These are phyloP conservation scores for Barnettozyma hawaiiensis DNA, from an alignment of 1,139 yeast species.

Conservation along the genomic window DNA sequence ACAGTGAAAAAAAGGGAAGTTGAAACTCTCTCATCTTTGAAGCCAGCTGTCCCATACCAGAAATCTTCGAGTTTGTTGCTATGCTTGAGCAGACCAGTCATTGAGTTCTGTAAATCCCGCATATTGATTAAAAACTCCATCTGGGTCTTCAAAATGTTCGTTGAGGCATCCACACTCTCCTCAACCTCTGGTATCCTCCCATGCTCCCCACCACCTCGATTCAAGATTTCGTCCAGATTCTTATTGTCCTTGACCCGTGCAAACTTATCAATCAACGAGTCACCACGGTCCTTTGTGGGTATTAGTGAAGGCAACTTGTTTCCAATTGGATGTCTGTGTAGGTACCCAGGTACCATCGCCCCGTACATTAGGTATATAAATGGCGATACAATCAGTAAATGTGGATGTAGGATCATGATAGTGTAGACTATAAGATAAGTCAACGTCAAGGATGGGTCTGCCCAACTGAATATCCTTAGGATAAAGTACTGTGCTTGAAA, in stretches of 20 bases:
- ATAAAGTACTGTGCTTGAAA: conserved; percentile 53
- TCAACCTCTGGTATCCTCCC: conserved; percentile 22
- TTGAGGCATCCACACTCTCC: conserved; percentile 16
- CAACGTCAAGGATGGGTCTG: conserved; percentile 52
- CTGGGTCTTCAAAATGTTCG: conserved; percentile 27
- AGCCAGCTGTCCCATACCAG: conserved; percentile 62
- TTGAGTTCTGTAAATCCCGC: conserved; percentile 45
- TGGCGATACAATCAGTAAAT: conserved; percentile 61
- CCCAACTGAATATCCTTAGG: conserved; percentile 56
- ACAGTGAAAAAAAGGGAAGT: conserved; percentile 48
- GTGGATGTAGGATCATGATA: conserved; percentile 63
- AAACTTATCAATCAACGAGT: conserved; percentile 46
- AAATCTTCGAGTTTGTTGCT: conserved; percentile 52
- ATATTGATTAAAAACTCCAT: conserved; percentile 36
- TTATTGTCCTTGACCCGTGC: conserved; percentile 29
- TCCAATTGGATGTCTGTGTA: conserved; percentile 61
- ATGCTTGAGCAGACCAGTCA: conserved; percentile 48
- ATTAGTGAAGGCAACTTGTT: conserved; percentile 34
- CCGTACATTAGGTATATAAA: conserved; percentile 50
- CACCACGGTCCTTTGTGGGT: conserved; percentile 46
- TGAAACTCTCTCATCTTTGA: conserved; percentile 63
- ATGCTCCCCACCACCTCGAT: conserved; percentile 18
- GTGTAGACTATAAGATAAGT: conserved; percentile 49
- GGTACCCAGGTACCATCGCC: conserved; percentile 66
- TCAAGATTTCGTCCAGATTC: conserved; percentile 12